Conservation (phyloP, 2,329 filamentous ascomycete species). For the Verticillium dahliae region DNA sequence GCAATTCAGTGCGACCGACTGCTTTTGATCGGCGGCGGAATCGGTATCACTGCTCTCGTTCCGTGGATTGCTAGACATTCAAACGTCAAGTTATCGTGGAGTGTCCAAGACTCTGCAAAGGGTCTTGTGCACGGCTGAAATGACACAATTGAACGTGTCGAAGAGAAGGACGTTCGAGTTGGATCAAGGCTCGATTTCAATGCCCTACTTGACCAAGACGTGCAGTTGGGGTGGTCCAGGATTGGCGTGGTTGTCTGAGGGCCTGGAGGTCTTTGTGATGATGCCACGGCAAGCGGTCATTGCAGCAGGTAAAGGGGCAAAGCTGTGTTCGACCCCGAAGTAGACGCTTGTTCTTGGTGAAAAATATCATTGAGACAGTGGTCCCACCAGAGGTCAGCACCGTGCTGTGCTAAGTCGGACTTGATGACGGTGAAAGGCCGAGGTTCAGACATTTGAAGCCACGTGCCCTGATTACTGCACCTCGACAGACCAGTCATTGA, state of each 20-base stretch:
- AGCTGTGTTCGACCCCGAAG: not conserved
- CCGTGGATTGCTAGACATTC: slow-evolving; percentile 22
- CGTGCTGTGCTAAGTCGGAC: no score
- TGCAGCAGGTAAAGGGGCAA: not conserved
- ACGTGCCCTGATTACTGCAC: no score
- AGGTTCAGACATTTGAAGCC: no score
- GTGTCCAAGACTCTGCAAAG: slow-evolving; percentile 17
- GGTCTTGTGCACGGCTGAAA: slow-evolving; percentile 23
- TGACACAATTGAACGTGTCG: slow-evolving; percentile 13
- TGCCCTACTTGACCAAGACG: slow-evolving; percentile 22
- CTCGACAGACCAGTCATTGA: no score
- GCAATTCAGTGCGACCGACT: slow-evolving; percentile 26
- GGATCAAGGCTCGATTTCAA: slow-evolving; percentile 25
- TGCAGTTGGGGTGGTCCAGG: slow-evolving; percentile 16
- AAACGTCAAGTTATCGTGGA: slow-evolving; percentile 30
- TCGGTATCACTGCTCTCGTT: slow-evolving; percentile 39
- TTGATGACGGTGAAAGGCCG: no score
- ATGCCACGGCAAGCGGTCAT: slow-evolving; percentile 24
- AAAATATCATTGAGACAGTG: no score
- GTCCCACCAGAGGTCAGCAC: no score
- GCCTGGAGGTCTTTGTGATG: slow-evolving; percentile 31
- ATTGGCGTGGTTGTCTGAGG: slow-evolving; percentile 33
- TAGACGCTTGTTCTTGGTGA: slow-evolving; percentile 2
- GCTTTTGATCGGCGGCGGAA: slow-evolving; percentile 37
- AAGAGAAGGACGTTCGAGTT: slow-evolving; percentile 26